Percentiles rank a stretch among this genome's conserved stretches.
Conservation (phyloP, 805 yeast species). For the Pichia kluyveri region DNA sequence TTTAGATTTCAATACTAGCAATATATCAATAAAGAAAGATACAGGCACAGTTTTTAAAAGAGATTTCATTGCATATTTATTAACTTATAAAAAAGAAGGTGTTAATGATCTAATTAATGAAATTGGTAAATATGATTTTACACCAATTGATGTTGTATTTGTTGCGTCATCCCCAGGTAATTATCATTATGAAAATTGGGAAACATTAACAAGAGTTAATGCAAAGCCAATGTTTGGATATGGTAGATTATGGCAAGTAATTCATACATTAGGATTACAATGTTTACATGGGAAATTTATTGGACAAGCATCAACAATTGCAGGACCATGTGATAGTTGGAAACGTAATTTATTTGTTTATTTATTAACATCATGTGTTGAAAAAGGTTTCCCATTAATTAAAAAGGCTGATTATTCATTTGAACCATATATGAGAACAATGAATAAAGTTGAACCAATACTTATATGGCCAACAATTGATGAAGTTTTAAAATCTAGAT, state of each 20-base stretch:
- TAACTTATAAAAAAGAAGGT: conserved; percentile 29
- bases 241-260: conserved; percentile 35
- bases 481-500: conserved; percentile 17
- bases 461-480: conserved; percentile 27
- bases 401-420: conserved; percentile 12
- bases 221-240: conserved; percentile 31
- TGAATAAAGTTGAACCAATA: conserved; percentile 16
- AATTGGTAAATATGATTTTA: conserved; percentile 35
- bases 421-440: background rate
- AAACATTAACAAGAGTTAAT: conserved; percentile 1
- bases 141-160: conserved; percentile 39
- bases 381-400: conserved; percentile 20
- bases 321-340: conserved; percentile 32
- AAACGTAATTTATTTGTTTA: conserved; percentile 37
- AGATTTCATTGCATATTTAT: conserved; percentile 37
- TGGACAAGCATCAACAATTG: conserved; percentile 41
- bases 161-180: conserved; percentile 48
- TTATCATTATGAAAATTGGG: conserved; percentile 15
- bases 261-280: conserved; percentile 27
- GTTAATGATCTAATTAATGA: conserved; percentile 22
- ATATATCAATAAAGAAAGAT: conserved; percentile 3
- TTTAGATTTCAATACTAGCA: conserved; percentile 2
- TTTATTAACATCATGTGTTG: conserved; percentile 36
- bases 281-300: conserved; percentile 25
- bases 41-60: conserved; percentile 31